Evolutionary conservation across 2,329 filamentous ascomycete species (phyloP).

Genomic region (Bipolaris cookei): DNA sequence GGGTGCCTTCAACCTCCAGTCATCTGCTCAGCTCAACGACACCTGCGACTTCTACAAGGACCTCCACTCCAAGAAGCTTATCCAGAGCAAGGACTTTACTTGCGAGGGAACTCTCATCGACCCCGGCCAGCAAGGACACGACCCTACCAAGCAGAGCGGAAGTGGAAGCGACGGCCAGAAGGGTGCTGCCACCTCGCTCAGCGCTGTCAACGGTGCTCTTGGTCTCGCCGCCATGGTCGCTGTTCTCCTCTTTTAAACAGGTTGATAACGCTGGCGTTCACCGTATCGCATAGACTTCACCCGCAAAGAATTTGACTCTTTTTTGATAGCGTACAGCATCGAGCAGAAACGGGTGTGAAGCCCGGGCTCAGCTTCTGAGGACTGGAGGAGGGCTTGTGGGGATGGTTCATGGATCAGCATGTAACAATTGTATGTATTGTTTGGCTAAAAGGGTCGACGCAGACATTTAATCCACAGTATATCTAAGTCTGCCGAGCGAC

Average conservation of each 20-base stretch:
- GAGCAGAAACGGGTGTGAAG: conserved; percentile 32
- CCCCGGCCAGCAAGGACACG: conserved; percentile 47
- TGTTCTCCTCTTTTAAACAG: conserved; percentile 55
- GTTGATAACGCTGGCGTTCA: conserved; percentile 46
- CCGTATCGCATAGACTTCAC: conserved; percentile 50
- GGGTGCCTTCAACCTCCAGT: conserved; percentile 60
- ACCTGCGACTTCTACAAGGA: conserved; percentile 55
- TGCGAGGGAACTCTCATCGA: conserved; percentile 51
- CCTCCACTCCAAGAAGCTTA: conserved; percentile 52
- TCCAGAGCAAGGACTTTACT: conserved; percentile 48
- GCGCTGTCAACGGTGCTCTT: conserved; percentile 51
- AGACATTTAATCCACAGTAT: conserved; percentile 46
- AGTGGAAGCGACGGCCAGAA: conserved; percentile 33
- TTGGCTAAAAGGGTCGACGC: conserved; percentile 42
- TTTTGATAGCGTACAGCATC: conserved; percentile 44
- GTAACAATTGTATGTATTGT: conserved; percentile 46
- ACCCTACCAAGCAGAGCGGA: conserved; percentile 40
- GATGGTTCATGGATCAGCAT: conserved; percentile 39
- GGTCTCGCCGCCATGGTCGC: conserved; percentile 56
- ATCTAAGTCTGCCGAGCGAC: conserved; percentile 30
- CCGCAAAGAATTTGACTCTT: conserved; percentile 37
- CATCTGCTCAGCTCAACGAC: conserved; percentile 49
- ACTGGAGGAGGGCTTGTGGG: conserved; percentile 32
- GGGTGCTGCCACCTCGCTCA: conserved; percentile 50
- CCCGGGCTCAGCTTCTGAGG: conserved; percentile 31